Evolutionary conservation across 2,329 filamentous ascomycete genomes (phyloP).

Genomic region (Aaosphaeria arxii): DNA sequence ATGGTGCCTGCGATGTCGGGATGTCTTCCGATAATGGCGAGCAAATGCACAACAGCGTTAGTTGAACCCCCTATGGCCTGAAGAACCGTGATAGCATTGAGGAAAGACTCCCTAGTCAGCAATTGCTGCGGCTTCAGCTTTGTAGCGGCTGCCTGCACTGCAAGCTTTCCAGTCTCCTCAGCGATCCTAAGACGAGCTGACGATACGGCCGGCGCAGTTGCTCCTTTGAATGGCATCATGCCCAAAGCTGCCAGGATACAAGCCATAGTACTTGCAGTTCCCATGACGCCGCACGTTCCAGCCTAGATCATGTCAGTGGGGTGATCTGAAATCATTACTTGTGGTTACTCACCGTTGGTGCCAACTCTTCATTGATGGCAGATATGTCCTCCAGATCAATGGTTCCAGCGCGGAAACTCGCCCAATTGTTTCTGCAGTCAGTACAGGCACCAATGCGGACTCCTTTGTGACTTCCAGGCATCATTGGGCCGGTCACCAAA

Average conservation of each 20-base stretch:
- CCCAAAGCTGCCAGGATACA: constrained; percentile 53
- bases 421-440: constrained; percentile 73
- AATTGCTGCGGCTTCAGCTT: constrained; percentile 44
- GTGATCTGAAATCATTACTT: not conserved
- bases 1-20: constrained; percentile 65
- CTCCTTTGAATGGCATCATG: constrained; percentile 52
- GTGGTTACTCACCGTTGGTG: constrained; percentile 56
- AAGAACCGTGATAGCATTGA: constrained; percentile 46
- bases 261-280: constrained; percentile 56
- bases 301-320: constrained; percentile 15
- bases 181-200: constrained; percentile 52
- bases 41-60: constrained; percentile 44
- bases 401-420: constrained; percentile 61
- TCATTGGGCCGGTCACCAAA: constrained; percentile 71
- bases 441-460: constrained; percentile 69
- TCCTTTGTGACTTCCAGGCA: constrained; percentile 66
- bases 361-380: constrained; percentile 68
- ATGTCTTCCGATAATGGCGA: constrained; percentile 50
- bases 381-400: constrained; percentile 71
- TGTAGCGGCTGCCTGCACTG: constrained; percentile 42
- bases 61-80: constrained; percentile 46
- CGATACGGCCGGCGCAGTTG: constrained; percentile 54
- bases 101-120: constrained; percentile 46
- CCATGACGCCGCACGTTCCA: constrained; percentile 52
- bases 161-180: constrained; percentile 52